Base-by-base conservation (phyloP, 495 filamentous ascomycete genomes). In the Daldinia decipiens region DNA sequence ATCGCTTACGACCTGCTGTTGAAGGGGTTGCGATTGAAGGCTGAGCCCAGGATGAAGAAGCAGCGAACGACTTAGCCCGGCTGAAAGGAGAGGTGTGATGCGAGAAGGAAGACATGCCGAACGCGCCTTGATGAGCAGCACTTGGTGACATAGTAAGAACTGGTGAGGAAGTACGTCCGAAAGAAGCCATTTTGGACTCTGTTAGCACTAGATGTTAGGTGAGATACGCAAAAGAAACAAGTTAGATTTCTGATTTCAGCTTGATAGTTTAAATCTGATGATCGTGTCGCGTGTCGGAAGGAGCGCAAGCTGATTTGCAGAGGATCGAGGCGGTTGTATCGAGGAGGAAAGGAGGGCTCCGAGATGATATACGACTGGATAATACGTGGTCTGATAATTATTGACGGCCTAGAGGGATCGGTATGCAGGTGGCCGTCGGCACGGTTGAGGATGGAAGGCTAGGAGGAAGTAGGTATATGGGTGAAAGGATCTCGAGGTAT, bases 1-100 rank as follows among this genome's bases (percentile, higher is more conserved):
- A 89, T 59, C 89, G 84, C 73, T 91, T 91, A 67, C 87, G 88
- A 43, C 88, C 87, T 56, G 85, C 84, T 17, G 81, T 72, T 43
- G 81, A 81, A 40, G 68, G 57, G 19, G 74, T 73, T 24, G 12
- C 26, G 24, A 38, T 67, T 12, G 53, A n/a, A 56, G 61, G 15
- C 29, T 66, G 72, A 53, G 70, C 64, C 65, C 65, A 60, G 12
- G 47, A 53, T 40, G 76, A 65, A 59, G 61, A 26, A 34, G 62
- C 52, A 40, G 64, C 67, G 50, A 73, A 71, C 4, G 62, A 29
- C 59, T 70, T 73, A 54, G 80, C 69, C 13, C 82, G 80, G 70
- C 77, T 80, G 72, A 85, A 77, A 39, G 79, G 76, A 65, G 80
- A 75, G 59, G 75, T 32, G 62, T 83, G 82, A 73, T 79, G 77